A percentile compares a stretch with the other conserved stretches of the same genome.
These are phyloP conservation scores for Pestalotiopsis fici DNA, from an alignment of 2,329 filamentous ascomycete species.

Conservation along the genomic window DNA sequence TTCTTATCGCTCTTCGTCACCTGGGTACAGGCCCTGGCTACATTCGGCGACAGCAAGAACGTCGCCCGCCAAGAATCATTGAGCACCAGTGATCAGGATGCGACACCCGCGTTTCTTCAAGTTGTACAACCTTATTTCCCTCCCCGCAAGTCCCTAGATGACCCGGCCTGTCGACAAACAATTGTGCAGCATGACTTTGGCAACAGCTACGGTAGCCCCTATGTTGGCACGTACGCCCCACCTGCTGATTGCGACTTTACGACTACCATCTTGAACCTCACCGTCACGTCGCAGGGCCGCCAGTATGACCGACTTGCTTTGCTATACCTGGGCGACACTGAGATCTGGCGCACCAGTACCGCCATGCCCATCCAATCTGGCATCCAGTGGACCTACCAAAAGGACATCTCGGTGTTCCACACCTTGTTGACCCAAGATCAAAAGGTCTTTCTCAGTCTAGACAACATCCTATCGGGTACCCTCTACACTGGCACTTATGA, in stretches of 20 bases:
- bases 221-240: conserved; percentile 23
- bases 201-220: conserved; percentile 28
- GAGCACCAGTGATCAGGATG: not conserved
- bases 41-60: not conserved
- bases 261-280: conserved; percentile 54
- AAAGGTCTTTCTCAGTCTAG: conserved; percentile 64
- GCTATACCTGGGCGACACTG: conserved; percentile 63
- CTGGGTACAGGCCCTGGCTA: not conserved
- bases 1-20: not conserved
- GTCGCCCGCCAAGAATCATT: not conserved
- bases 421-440: conserved; percentile 52
- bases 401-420: conserved; percentile 62
- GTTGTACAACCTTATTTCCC: conserved; percentile 28
- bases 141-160: conserved; percentile 18
- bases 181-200: conserved; percentile 25
- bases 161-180: conserved; percentile 20
- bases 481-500: conserved; percentile 62
- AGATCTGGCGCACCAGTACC: conserved; percentile 66
- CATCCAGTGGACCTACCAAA: conserved; percentile 56
- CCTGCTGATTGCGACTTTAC: conserved; percentile 27
- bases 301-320: conserved; percentile 64
- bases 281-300: conserved; percentile 57
- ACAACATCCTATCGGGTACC: conserved; percentile 54
- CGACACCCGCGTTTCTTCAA: conserved; percentile 13
- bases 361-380: conserved; percentile 61